Evolutionary conservation across 164 flowering plant genomes (phyloP), one percentile per base, ranked within the genome.

Genomic region (Magnolia sinica): DNA sequence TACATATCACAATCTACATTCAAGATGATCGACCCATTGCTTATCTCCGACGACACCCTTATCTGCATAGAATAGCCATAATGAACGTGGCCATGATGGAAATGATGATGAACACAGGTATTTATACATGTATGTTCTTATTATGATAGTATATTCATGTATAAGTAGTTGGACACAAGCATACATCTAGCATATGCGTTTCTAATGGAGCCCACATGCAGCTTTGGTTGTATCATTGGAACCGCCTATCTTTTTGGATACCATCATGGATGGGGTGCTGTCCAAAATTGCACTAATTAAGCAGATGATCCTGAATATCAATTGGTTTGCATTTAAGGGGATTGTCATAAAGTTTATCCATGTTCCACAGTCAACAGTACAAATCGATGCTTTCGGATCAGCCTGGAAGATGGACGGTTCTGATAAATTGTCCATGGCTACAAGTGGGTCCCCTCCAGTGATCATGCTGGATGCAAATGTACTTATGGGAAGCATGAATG

Each of bases 1-100:
- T 82, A 82, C 86, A 84, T 82, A 71, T 84, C 86, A n/a, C 84
- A 84, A 70, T 84, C 86, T 13, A 84, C 86, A 63, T 74, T 82
- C 55, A 84, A 80, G 58, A 84, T 74, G 8, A 84, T 78, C 23
- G 37, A 20, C 6, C 81, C 80, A 13, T 76, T 78, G 79, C 76
- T 84, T 37, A 84, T 81, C 72, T 67, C 68, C 7, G 81, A 79
- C 66, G 86, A 84, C 16, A 84, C 83, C 68, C 86, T 76, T 61
- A 84, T 58, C 84, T 84, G 49, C 76, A 69, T 37, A 9, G 24
- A 8, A 22, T 27, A 27, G 1, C 68, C 63, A 64, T 50, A 67
- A 68, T 45, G 37, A 37, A 8, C 18, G 50, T 45, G 7, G 22
- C 50, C 3, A 70, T 19, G 20, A 29, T 45, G 51, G n/a, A 22